Evolutionary conservation across 805 yeast species (phyloP).

Genomic region (Saturnispora bothae): DNA sequence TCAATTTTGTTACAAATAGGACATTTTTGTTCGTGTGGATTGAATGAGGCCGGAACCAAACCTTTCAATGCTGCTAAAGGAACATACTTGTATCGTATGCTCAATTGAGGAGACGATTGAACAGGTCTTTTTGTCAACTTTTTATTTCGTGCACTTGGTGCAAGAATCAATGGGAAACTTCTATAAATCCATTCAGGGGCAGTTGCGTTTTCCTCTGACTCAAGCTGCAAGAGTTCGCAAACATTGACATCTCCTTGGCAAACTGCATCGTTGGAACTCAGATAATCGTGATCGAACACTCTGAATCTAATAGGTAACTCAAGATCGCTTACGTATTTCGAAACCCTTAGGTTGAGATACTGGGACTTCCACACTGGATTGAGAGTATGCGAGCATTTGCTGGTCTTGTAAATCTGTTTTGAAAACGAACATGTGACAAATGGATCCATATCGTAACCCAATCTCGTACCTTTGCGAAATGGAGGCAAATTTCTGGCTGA

Average conservation of each 20-base stretch:
- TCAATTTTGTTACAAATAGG: constrained; percentile 67
- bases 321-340: constrained; percentile 52
- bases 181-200: constrained; percentile 10
- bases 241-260: constrained; percentile 56
- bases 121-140: constrained; percentile 7
- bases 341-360: constrained; percentile 66
- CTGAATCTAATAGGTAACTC: constrained; percentile 48
- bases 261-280: constrained; percentile 75
- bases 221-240: constrained; percentile 20
- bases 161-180: constrained; percentile 7
- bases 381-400: constrained; percentile 71
- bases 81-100: constrained; percentile 12
- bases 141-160: constrained; percentile 5
- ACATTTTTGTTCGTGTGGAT: constrained; percentile 46
- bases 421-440: constrained; percentile 89
- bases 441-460: constrained; percentile 93
- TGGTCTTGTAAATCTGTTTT: constrained; percentile 74
- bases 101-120: constrained; percentile 6
- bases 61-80: constrained; percentile 4
- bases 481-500: constrained; percentile 76
- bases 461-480: constrained; percentile 52
- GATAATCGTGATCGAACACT: constrained; percentile 74
- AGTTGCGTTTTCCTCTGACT: not conserved
- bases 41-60: constrained; percentile 3
- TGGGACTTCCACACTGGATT: constrained; percentile 72